A percentile compares a stretch with the other conserved stretches of the same genome.
phyloP scores from a whole-genome alignment of 257 asterid genomes.

The Cynanchum wilfordii region DNA sequence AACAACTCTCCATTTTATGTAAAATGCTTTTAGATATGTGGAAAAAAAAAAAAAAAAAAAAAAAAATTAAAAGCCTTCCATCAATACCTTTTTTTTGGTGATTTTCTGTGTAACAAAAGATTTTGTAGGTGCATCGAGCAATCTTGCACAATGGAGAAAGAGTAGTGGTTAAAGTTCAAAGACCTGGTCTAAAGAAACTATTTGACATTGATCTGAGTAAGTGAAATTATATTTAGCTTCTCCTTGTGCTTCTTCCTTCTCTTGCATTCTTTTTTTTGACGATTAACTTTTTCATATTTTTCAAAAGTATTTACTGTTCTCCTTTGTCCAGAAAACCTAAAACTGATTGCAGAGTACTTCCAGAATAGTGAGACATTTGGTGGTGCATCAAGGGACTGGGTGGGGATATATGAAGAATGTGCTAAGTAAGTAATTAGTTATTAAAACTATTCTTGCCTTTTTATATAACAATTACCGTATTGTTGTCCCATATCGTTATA shows the following conservation, averaged over 20 bases:
- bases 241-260: neutral
- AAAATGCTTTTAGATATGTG: neutral
- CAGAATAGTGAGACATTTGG: constrained; percentile 89
- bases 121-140: constrained; percentile 83
- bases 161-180: constrained; percentile 88
- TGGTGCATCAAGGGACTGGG: constrained; percentile 94
- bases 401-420: constrained; percentile 96
- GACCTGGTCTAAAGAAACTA: constrained; percentile 89
- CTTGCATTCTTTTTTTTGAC: neutral
- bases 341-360: constrained; percentile 86
- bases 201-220: constrained; percentile 91
- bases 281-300: neutral
- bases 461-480: neutral
- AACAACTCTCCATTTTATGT: neutral
- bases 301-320: constrained; percentile 2
- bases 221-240: constrained; percentile 11
- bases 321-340: constrained; percentile 64
- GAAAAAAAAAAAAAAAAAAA: too few species aligned
- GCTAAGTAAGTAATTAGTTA: constrained; percentile 58
- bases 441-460: neutral
- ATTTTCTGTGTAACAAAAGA: constrained; percentile 23
- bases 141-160: constrained; percentile 84
- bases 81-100: constrained; percentile 17
- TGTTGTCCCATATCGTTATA: neutral
- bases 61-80: neutral